Evolutionary conservation across 202 grass and related monocot genomes (phyloP), one percentile per base, ranked within the genome.

Genomic region (Zizania palustris): DNA sequence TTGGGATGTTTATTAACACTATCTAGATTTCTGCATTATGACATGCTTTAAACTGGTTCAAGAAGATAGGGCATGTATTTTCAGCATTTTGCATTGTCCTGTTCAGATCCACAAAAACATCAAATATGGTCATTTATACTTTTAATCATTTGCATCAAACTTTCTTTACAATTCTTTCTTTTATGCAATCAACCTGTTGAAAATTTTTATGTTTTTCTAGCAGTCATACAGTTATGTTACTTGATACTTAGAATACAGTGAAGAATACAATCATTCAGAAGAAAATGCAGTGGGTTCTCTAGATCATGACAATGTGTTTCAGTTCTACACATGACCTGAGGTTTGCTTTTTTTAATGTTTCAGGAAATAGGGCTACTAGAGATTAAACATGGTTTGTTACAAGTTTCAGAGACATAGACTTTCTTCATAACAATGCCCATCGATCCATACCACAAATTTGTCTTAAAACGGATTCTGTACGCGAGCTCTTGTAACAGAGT

Each of bases 341-440:
- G 2, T 65, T 62, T 46, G 12, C 54, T 78, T 64, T 88, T 69
- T 41, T 12, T 55, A 9, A 51, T 76, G 60, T 87, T 78, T 39
- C 68, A 99, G 92, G 89, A 95, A 87, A 96, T 99, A 92, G 92
- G 92, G 8, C 64, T 99, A 63, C 77, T 99, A 33, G 96, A 99
- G 85, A 85, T 99, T 85, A 99, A 99, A 74, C 96, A 99, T 85
- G 96, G 96, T n/a, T n/a, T n/a, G n/a, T n/a, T n/a, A n/a, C n/a
- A n/a, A n/a, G n/a, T n/a, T n/a, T n/a, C n/a, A n/a, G 92, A 99
- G 68, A 99, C 96, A 0, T 99, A 68, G 92, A 99, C 85, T 99
- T 99, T 85, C 96, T 99, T 83, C 92, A 96, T 82, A 99, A 85
- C 73, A 95, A 96, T 85, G 88, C 93, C 37, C 96, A 99, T 82